phyloP scores from a whole-genome alignment of 371 early-diverging fungal species.

The Rhizomucor miehei region DNA sequence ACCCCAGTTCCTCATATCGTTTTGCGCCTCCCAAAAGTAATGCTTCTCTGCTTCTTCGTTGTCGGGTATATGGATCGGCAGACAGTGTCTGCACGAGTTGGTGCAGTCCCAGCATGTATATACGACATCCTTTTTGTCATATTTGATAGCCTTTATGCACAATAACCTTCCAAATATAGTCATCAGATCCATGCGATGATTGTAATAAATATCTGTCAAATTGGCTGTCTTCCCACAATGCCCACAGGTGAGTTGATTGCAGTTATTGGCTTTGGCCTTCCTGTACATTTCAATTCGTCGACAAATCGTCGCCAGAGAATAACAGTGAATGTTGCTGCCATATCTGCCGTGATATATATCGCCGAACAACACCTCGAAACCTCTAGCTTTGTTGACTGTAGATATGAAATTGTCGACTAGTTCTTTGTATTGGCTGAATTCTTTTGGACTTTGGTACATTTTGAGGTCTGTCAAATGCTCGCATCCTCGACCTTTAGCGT shows the following conservation, averaged over 20 bases:
- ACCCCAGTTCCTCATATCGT: conserved; percentile 21
- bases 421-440: neutral
- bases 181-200: conserved; percentile 8
- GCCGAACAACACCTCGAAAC: neutral
- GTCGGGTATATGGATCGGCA: neutral
- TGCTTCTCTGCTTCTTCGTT: conserved; percentile 5
- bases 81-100: conserved; percentile 4
- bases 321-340: neutral
- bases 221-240: conserved; percentile 11
- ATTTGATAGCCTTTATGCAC: conserved; percentile 1
- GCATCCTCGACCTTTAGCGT: conserved; percentile 30
- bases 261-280: conserved; percentile 4
- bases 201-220: conserved; percentile 4
- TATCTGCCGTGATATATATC: neutral
- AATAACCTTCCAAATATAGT: conserved; percentile 14
- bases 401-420: conserved; percentile 13
- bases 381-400: conserved; percentile 9
- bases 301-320: conserved; percentile 23
- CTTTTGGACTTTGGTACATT: conserved; percentile 17
- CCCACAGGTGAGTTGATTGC: conserved; percentile 17
- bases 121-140: conserved; percentile 1
- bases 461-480: conserved; percentile 18
- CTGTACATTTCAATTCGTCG: conserved; percentile 26
- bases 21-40: conserved; percentile 15
- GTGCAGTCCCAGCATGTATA: conserved; percentile 19